Conservation (phyloP, 257 asterid species). For the Jacaranda copaia region DNA sequence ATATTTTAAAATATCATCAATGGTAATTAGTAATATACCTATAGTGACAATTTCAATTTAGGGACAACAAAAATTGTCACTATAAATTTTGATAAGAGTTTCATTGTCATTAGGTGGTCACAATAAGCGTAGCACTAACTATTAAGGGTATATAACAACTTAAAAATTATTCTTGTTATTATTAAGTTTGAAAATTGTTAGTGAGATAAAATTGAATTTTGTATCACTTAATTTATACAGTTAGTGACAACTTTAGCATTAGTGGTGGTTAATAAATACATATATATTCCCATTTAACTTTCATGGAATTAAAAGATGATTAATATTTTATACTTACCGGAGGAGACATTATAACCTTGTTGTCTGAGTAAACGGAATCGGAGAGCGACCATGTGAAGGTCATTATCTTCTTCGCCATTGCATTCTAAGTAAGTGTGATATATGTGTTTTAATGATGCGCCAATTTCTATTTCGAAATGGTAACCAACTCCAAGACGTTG, state of each 20-base stretch:
- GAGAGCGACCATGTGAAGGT: slow-evolving; percentile 41
- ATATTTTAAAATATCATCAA: no score
- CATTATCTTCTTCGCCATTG: slow-evolving; percentile 9
- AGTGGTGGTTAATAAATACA: no score
- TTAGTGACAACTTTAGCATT: background rate
- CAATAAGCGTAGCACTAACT: background rate
- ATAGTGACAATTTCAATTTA: no score
- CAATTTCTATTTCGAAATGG: slow-evolving; percentile 35
- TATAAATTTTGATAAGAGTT: no score
- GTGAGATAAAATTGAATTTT: background rate
- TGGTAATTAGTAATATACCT: no score
- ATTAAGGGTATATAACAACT: background rate
- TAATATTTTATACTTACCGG: slow-evolving; percentile 21
- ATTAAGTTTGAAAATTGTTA: slow-evolving; percentile 1
- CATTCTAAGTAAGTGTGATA: background rate
- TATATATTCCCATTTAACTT: no score
- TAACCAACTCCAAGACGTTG: slow-evolving; percentile 44
- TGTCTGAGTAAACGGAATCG: slow-evolving; percentile 46
- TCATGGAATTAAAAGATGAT: background rate
- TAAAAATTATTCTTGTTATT: background rate
- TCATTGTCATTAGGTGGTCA: no score
- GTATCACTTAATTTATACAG: slow-evolving; percentile 35
- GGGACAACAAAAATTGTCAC: no score
- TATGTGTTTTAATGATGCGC: background rate
- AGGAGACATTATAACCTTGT: slow-evolving; percentile 9